phyloP scores from a whole-genome alignment of 176 grass and related monocot species.

The Sorghum bicolor region Sorghum_bicolor_NCBIv3 NC_012873.2:5288501-5289000 shows the following conservation, averaged over 20 bases:
- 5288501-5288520: not conserved
- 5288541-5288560: constrained; percentile 23
- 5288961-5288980: not conserved
- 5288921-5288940: not conserved
- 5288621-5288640: constrained; percentile 29
- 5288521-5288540: not conserved
- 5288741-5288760: constrained; percentile 21
- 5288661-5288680: constrained; percentile 12
- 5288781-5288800: constrained; percentile 9
- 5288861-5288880: constrained; percentile 26
- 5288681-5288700: constrained; percentile 50
- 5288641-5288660: constrained; percentile 32
- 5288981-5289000: not conserved
- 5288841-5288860: constrained; percentile 38
- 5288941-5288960: not conserved
- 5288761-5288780: constrained; percentile 8
- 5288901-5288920: constrained; percentile 24
- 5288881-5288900: constrained; percentile 20
- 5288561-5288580: constrained; percentile 10
- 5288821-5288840: constrained; percentile 28
- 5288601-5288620: constrained; percentile 23
- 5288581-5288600: constrained; percentile 44
- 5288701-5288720: constrained; percentile 42
- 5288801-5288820: not conserved
- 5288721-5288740: not conserved